A percentile compares a stretch with the other conserved stretches of the same genome.
phyloP scores from a whole-genome alignment of 441 rosid species.

The Daphne laureola region DNA sequence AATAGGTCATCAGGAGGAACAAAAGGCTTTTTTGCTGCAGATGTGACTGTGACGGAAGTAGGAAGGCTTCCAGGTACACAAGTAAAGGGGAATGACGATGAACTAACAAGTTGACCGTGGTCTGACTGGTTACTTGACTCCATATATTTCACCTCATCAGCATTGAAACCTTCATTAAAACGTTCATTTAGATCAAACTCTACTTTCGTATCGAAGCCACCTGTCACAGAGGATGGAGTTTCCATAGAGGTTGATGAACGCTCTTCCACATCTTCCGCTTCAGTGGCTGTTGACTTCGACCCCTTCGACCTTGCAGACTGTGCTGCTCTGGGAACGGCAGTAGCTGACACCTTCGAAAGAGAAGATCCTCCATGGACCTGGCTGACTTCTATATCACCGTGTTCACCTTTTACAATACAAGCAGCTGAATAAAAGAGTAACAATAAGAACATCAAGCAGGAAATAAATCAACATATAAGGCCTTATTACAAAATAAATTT shows the following conservation, averaged over 20 bases:
- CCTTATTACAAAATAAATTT: constrained; percentile 1
- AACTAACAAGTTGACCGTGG: constrained; percentile 27
- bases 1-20: constrained; percentile 62
- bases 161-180: constrained; percentile 58
- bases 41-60: constrained; percentile 61
- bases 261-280: constrained; percentile 42
- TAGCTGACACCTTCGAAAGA: constrained; percentile 17
- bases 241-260: constrained; percentile 29
- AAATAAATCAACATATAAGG: no score
- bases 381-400: constrained; percentile 14
- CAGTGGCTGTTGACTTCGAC: constrained; percentile 22
- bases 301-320: constrained; percentile 23
- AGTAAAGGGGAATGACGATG: constrained; percentile 29
- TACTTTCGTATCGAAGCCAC: constrained; percentile 39
- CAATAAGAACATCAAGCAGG: not conserved
- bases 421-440: constrained; percentile 16
- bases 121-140: constrained; percentile 31
- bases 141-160: constrained; percentile 44
- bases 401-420: constrained; percentile 22
- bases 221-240: constrained; percentile 26
- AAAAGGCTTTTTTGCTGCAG: constrained; percentile 81
- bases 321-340: constrained; percentile 21
- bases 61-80: constrained; percentile 34
- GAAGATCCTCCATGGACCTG: constrained; percentile 16
- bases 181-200: constrained; percentile 79